phyloP scores from a whole-genome alignment of 768 basidiomycete species.

The Mycena sanguinolenta region DNA sequence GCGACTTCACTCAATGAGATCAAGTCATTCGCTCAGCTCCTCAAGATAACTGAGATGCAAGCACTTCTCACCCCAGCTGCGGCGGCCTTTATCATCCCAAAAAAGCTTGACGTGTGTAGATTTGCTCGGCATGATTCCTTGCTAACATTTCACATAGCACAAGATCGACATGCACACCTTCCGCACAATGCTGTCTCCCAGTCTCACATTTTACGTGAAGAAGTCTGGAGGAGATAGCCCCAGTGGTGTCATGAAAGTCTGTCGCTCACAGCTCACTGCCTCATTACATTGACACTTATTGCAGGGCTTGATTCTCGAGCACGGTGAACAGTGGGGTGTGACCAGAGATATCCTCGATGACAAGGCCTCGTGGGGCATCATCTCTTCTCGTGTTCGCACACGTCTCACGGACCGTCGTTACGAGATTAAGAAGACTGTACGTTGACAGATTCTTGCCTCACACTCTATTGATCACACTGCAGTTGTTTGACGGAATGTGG shows the following conservation, averaged over 20 bases:
- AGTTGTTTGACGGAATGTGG: slow-evolving; percentile 1
- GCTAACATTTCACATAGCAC: not conserved
- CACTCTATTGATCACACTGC: not conserved
- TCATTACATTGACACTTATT: not conserved
- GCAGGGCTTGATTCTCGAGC: not conserved
- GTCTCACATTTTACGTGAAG: not conserved
- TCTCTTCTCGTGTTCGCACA: not conserved
- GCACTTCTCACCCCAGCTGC: not conserved
- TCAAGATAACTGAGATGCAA: slow-evolving; percentile 15
- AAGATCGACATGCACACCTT: slow-evolving; percentile 11
- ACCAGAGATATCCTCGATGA: not conserved
- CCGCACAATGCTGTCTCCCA: not conserved
- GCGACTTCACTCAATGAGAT: not conserved
- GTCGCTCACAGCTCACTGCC: not conserved
- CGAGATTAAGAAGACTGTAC: slow-evolving; percentile 24
- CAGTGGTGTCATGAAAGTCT: not conserved
- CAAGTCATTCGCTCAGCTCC: not conserved
- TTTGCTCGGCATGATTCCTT: not conserved
- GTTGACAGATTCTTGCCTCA: not conserved
- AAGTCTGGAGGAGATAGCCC: not conserved
- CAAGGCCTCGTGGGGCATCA: not conserved
- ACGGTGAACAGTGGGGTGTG: not conserved
- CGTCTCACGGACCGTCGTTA: slow-evolving; percentile 20
- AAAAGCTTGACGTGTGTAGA: slow-evolving; percentile 12
- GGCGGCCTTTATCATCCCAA: not conserved